phyloP scores from a whole-genome alignment of 2,329 filamentous ascomycete species.

The Niveomyces coronatus region DNA sequence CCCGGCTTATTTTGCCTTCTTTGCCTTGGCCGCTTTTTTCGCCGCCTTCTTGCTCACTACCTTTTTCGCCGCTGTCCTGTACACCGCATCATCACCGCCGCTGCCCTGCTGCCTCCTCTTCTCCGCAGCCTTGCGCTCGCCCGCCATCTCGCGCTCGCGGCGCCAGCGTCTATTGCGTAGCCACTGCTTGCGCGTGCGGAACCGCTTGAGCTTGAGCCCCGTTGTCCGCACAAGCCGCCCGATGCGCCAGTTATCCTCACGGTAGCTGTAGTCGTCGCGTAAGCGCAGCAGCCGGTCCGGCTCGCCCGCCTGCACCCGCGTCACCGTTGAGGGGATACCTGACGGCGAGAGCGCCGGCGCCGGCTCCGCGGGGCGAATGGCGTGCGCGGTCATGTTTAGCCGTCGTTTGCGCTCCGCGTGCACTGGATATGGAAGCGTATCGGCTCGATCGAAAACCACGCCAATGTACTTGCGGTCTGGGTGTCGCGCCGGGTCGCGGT shows the following conservation, averaged over 20 bases:
- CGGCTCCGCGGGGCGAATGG: slow-evolving; percentile 29
- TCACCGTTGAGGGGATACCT: slow-evolving; percentile 38
- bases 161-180: slow-evolving; percentile 35
- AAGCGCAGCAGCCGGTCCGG: slow-evolving; percentile 39
- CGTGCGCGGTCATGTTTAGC: slow-evolving; percentile 58
- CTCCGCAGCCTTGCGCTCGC: slow-evolving; percentile 28
- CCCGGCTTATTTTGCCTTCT: slow-evolving; percentile 21
- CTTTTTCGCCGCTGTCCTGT: slow-evolving; percentile 21
- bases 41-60: slow-evolving; percentile 23
- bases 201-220: slow-evolving; percentile 37
- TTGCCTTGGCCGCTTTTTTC: slow-evolving; percentile 25
- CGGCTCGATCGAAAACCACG: slow-evolving; percentile 73
- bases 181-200: slow-evolving; percentile 39
- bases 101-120: slow-evolving; percentile 23
- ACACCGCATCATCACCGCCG: slow-evolving; percentile 14
- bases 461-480: slow-evolving; percentile 91
- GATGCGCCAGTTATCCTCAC: slow-evolving; percentile 50
- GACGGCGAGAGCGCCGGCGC: slow-evolving; percentile 35
- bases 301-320: slow-evolving; percentile 30
- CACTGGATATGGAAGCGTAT: slow-evolving; percentile 65
- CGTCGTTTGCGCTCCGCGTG: slow-evolving; percentile 66
- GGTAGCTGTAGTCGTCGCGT: slow-evolving; percentile 45
- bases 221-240: slow-evolving; percentile 44
- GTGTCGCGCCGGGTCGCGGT: slow-evolving; percentile 74
- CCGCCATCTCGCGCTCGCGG: slow-evolving; percentile 30